Base-by-base conservation (phyloP, 169 alveolate genomes). In the Eimeria mitis region DNA sequence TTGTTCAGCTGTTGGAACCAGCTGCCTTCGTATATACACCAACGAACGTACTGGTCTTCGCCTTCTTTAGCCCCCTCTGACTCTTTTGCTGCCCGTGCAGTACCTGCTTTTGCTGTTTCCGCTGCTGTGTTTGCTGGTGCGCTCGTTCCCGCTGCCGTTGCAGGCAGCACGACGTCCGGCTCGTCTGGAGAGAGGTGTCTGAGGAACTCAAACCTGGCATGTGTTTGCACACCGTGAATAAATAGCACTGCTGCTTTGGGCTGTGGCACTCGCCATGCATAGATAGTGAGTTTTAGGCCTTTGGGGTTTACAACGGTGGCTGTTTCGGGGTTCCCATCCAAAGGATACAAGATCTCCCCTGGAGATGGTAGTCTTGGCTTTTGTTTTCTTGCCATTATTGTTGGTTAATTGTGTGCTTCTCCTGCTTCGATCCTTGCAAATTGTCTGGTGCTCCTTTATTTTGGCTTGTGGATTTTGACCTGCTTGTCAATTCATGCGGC, bases 1-100 rank as follows among this genome's bases (percentile, higher is more conserved):
- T 16, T n/a, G 73, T 89, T 95, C 70, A 95, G 83, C 59, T 91
- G 95, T 37, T 95, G 95, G 54, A 85, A 78, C 97, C 97, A 95
- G 70, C 96, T 89, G 14, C 97, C 97, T 56, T 90, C 85, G 63
- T 95, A 95, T 34, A 89, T 76, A 42, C 92, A 68, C 76, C 89
- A 85, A 19, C 95, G 90, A 31, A 16, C 52, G 68, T 47, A 73
- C 70, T 65, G 94, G 19, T 23, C 28, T 47, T 49, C 71, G 37
- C 59, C 47, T 25, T 19, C 31, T 28, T 54, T 47, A 9, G 63
- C 19, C 4, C 65, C 70, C 14, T 8, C 61, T 23, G 73, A 40
- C 34, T 37, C 89, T 61, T 70, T 44, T 40, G 78, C 95, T 40
- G 19, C 71, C 61, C 54, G 31, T 13, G n/a, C 52, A 37, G 65